Base-by-base conservation (phyloP, 2,329 filamentous ascomycete species). In the Pyrenophora tritici-repentis region DNA sequence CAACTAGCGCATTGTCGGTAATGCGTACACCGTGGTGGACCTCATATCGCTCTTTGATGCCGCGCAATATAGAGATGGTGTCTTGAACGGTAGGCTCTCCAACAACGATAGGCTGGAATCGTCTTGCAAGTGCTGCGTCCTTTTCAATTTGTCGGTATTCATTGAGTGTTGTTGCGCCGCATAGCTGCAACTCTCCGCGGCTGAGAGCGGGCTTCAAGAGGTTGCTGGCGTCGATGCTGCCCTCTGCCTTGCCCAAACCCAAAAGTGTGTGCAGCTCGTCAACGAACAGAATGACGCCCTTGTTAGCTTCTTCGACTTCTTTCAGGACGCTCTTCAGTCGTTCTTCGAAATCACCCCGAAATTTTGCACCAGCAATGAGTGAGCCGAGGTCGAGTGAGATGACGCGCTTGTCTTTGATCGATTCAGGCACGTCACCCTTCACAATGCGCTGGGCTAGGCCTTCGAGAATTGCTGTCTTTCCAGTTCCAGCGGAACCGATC, bases 31-130 rank as follows among this genome's bases (percentile, higher is more conserved):
- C 93, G 67, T 99, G 94, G 61, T 97, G 94, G 0, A 97, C 90
- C 73, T 97, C 94, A 67, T 99, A 99, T 61, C 91, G 90, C 68
- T 97, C 92, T 70, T 97, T 97, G 78, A 99, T 97, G 41, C 93
- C 94, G 67, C 94, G 86, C 1, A 99, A 79, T 50, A 99, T 97
- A 42, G 91, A 96, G 55, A 99, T 92, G 0, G 94, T 97, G 61
- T 97, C 92, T 61, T 90, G 86, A 0, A 97, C 92, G 0, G 85
- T 87, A 0, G 94, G 94, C 66, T 99, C 94, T 53, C 87, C 89
- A n/a, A 99, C 91, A 31, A 91, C 75, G 50, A 99, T 96, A 0
- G 94, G 92, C 67, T 99, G 94, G 73, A 99, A 97, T 53, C 94
- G 84, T 61, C 94, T 82, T 7, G 94, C 94, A 16, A 99, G 78